Evolutionary conservation across 2,329 filamentous ascomycete species (phyloP).

Genomic region (Cryphonectria naterciae): DNA sequence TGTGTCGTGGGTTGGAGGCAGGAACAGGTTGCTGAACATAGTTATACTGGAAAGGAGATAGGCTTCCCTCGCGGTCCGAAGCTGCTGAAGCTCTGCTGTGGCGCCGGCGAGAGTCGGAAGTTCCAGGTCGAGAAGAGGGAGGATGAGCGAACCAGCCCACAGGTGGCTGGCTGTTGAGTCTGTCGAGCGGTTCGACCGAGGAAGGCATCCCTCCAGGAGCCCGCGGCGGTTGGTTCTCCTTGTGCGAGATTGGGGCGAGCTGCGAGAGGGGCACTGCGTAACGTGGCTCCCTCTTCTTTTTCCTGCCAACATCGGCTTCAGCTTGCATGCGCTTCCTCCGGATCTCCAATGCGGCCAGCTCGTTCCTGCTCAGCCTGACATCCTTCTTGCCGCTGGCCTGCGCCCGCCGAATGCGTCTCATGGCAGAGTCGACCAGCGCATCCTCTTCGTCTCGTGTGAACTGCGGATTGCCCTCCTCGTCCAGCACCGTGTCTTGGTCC

Average conservation of each 20-base stretch:
- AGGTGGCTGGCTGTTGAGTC: constrained; percentile 45
- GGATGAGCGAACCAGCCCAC: constrained; percentile 58
- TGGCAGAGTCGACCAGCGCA: constrained; percentile 73
- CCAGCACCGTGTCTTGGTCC: constrained; percentile 52
- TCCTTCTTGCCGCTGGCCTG: constrained; percentile 76
- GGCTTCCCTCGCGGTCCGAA: constrained; percentile 33
- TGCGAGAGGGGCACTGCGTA: constrained; percentile 59
- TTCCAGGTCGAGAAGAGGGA: constrained; percentile 32
- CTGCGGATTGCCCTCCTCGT: constrained; percentile 58
- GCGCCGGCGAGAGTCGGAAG: constrained; percentile 46
- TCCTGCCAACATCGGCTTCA: constrained; percentile 36
- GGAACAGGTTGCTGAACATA: constrained; percentile 43
- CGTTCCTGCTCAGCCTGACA: constrained; percentile 78
- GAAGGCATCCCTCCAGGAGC: constrained; percentile 40
- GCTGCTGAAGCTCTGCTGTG: constrained; percentile 44
- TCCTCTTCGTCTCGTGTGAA: constrained; percentile 71
- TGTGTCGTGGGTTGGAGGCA: constrained; percentile 43
- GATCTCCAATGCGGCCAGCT: constrained; percentile 79
- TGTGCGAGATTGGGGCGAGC: constrained; percentile 49
- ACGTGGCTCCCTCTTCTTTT: constrained; percentile 49
- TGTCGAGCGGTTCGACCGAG: constrained; percentile 44
- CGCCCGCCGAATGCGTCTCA: constrained; percentile 79
- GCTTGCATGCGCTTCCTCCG: constrained; percentile 63
- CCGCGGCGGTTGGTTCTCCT: constrained; percentile 38
- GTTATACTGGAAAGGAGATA: constrained; percentile 51